Conservation (phyloP, 192 early-diverging fungal genomes). For the Phycomyces nitens region DNA sequence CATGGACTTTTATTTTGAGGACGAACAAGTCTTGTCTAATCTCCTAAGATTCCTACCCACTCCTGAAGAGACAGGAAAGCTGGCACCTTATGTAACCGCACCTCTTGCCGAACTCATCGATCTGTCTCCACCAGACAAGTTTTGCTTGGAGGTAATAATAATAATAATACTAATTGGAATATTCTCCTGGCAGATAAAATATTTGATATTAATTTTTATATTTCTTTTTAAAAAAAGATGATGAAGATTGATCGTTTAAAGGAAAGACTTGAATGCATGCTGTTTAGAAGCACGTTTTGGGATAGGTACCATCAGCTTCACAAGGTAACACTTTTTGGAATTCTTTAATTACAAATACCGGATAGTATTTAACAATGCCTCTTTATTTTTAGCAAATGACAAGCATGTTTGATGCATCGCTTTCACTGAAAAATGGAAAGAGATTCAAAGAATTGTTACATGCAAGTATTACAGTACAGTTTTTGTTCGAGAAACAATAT, state of each 20-base stretch:
- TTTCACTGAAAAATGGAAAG: slow-evolving; percentile 60
- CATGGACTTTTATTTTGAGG: slow-evolving; percentile 61
- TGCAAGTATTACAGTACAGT: slow-evolving; percentile 28
- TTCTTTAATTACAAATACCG: background rate
- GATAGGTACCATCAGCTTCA: slow-evolving; percentile 60
- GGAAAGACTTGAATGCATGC: slow-evolving; percentile 64
- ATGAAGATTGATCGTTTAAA: slow-evolving; percentile 72
- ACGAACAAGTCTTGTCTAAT: slow-evolving; percentile 58
- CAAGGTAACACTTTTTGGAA: slow-evolving; percentile 32
- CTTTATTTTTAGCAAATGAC: slow-evolving; percentile 43
- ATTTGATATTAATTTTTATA: background rate
- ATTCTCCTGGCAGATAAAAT: background rate
- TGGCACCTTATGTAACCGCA: slow-evolving; percentile 59
- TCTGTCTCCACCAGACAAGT: slow-evolving; percentile 61
- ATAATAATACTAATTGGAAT: background rate
- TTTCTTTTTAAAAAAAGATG: slow-evolving; percentile 39
- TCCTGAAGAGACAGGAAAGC: slow-evolving; percentile 60
- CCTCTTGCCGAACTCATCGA: slow-evolving; percentile 49
- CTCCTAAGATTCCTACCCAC: slow-evolving; percentile 68
- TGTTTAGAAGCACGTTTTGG: slow-evolving; percentile 62
- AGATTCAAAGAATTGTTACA: slow-evolving; percentile 71
- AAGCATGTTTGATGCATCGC: slow-evolving; percentile 59
- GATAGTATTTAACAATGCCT: too few relatives aligned
- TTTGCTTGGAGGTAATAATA: slow-evolving; percentile 57
- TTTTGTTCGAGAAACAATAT: background rate